A percentile compares a stretch with the other conserved stretches of the same genome.
Conservation (phyloP, 495 filamentous ascomycete genomes). For the Saxophila tyrrhenica region DNA sequence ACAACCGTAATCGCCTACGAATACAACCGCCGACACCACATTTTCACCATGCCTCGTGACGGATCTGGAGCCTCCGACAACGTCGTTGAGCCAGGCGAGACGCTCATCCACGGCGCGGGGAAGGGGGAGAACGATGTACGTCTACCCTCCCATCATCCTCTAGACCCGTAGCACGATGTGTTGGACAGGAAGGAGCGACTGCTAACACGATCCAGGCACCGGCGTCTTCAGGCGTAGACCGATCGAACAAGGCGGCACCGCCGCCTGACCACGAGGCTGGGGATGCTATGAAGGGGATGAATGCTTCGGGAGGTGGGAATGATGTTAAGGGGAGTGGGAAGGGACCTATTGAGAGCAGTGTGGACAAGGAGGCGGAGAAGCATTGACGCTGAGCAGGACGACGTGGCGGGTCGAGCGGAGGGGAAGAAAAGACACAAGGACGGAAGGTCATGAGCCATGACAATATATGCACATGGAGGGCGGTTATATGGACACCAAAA, state of each 20-base stretch:
- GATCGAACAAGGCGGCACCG: conserved; percentile 12
- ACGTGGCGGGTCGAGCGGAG: no score
- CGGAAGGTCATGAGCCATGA: no score
- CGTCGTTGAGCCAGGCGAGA: conserved; percentile 18
- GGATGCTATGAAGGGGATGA: conserved; percentile 12
- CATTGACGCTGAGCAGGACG: no score
- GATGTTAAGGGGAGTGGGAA: conserved; percentile 4
- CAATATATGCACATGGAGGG: no score
- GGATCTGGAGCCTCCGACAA: conserved; percentile 20
- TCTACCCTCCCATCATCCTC: conserved; percentile 1
- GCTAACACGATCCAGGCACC: conserved; percentile 1
- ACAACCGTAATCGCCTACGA: neutral
- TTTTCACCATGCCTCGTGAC: conserved; percentile 20
- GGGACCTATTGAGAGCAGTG: neutral
- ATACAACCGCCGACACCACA: neutral
- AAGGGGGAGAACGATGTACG: conserved; percentile 14
- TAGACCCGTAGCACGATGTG: no score
- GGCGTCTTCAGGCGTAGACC: conserved; percentile 8
- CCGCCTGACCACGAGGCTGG: conserved; percentile 13
- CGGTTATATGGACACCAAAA: no score
- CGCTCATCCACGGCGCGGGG: conserved; percentile 17
- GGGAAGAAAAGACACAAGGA: no score
- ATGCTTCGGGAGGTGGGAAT: conserved; percentile 16
- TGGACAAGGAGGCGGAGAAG: conserved; percentile 4
- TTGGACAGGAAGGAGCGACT: no score